Evolutionary conservation across 2,329 filamentous ascomycete species (phyloP).

Genomic region (Elsinoe ampelina): DNA sequence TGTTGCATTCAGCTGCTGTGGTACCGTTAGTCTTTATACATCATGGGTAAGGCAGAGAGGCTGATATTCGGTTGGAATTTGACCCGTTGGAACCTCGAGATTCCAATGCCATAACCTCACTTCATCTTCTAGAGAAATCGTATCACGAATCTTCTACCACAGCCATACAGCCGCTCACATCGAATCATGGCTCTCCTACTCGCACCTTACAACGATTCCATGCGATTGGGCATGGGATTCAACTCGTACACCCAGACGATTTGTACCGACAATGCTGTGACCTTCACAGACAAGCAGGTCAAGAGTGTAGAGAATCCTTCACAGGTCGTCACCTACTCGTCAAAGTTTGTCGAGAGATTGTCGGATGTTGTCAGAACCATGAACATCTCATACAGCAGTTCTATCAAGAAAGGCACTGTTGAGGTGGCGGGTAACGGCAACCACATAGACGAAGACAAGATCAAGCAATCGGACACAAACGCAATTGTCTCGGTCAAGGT

Average conservation of each 20-base stretch:
- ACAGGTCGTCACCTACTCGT: background rate
- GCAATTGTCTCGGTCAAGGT: constrained; percentile 10
- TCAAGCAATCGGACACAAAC: constrained; percentile 11
- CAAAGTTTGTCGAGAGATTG: background rate
- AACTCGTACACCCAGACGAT: background rate
- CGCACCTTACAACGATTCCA: background rate
- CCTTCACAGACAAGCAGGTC: background rate
- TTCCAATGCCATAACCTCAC: no score
- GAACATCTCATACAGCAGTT: background rate
- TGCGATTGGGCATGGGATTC: background rate
- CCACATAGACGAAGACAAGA: background rate
- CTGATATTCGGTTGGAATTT: no score
- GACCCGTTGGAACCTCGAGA: no score
- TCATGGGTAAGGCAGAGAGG: no score
- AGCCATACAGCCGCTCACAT: background rate
- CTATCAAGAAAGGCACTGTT: background rate
- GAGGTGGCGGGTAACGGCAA: background rate
- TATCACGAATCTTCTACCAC: background rate
- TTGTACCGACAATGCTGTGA: background rate
- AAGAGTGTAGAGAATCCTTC: background rate
- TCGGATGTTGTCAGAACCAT: background rate
- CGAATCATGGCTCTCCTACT: background rate
- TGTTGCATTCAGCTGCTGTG: no score
- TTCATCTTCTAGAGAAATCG: background rate
- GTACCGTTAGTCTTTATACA: no score